Percentiles rank a stretch among this genome's conserved stretches.
Conservation (phyloP, 345 rosid species). For the Dovyalis caffra region DNA sequence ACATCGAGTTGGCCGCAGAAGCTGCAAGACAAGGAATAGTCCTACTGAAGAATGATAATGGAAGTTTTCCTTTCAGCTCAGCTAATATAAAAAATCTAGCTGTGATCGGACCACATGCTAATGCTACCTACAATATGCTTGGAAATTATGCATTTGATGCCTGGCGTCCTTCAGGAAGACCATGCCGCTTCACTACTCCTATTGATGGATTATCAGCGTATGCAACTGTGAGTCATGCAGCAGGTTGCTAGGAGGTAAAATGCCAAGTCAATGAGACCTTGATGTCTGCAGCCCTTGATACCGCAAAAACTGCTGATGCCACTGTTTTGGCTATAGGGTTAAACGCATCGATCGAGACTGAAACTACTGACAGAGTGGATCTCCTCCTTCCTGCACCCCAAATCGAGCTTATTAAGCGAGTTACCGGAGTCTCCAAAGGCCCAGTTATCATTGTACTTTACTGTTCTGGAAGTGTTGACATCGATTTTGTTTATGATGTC, state of each 20-base stretch:
- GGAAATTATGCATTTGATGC: conserved; percentile 49
- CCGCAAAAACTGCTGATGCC: conserved; percentile 41
- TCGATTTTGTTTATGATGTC: conserved; percentile 35
- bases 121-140: conserved; percentile 29
- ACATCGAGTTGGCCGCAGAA: conserved; percentile 45
- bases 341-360: conserved; percentile 48
- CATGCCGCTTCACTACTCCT: conserved; percentile 44
- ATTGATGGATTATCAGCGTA: conserved; percentile 37
- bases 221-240: conserved; percentile 22
- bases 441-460: conserved; percentile 56
- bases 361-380: conserved; percentile 43
- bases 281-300: conserved; percentile 31
- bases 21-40: conserved; percentile 60
- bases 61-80: conserved; percentile 30
- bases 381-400: conserved; percentile 55
- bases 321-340: conserved; percentile 43
- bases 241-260: conserved; percentile 50
- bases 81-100: too few species aligned
- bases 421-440: conserved; percentile 38
- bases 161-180: conserved; percentile 28
- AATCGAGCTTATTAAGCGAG: conserved; percentile 41
- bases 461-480: conserved; percentile 54
- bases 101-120: too few species aligned
- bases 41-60: conserved; percentile 42
- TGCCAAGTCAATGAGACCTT: conserved; percentile 39